These are phyloP conservation scores for Eutrema yunnanense DNA, from an alignment of 345 rosid genomes.

Conservation along the genomic window DNA sequence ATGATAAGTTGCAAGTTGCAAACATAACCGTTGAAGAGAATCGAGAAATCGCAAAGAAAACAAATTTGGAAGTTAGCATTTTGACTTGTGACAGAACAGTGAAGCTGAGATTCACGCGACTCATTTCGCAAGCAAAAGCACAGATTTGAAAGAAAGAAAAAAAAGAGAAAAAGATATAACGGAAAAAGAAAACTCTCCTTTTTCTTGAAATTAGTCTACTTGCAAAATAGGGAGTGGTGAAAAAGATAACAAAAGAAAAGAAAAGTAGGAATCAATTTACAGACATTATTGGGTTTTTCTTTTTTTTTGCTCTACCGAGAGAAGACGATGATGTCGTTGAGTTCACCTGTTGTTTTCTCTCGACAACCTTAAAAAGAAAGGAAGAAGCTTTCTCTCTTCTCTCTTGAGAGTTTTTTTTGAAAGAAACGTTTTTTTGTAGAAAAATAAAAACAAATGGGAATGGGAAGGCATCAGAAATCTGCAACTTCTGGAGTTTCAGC, in stretches of 20 bases:
- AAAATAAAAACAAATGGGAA: slow-evolving; percentile 7
- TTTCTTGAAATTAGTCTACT: slow-evolving; percentile 2
- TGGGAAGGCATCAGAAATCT: slow-evolving; percentile 33
- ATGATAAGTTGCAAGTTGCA: neutral
- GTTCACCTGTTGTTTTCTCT: slow-evolving; percentile 23
- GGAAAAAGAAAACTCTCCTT: neutral
- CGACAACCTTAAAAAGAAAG: slow-evolving; percentile 31
- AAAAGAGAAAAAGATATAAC: neutral
- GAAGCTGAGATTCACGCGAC: slow-evolving; percentile 24
- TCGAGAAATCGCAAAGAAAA: neutral
- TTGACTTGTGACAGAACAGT: slow-evolving; percentile 12
- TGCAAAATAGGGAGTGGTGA: slow-evolving; percentile 9
- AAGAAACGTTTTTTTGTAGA: neutral
- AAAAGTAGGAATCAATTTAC: slow-evolving; percentile 18
- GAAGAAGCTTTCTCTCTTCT: slow-evolving; percentile 4
- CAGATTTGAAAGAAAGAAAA: neutral
- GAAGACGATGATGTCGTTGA: slow-evolving; percentile 24
- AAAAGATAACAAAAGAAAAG: neutral
- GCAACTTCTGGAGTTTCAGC: slow-evolving; percentile 51
- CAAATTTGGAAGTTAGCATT: slow-evolving; percentile 19
- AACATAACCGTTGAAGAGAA: slow-evolving; percentile 8
- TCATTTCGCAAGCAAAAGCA: slow-evolving; percentile 5
- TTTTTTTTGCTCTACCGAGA: neutral
- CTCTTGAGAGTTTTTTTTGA: neutral
- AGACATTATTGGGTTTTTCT: slow-evolving; percentile 15